phyloP scores from a whole-genome alignment of 2,329 filamentous ascomycete species.

The Apiospora rasikravindrae region DNA sequence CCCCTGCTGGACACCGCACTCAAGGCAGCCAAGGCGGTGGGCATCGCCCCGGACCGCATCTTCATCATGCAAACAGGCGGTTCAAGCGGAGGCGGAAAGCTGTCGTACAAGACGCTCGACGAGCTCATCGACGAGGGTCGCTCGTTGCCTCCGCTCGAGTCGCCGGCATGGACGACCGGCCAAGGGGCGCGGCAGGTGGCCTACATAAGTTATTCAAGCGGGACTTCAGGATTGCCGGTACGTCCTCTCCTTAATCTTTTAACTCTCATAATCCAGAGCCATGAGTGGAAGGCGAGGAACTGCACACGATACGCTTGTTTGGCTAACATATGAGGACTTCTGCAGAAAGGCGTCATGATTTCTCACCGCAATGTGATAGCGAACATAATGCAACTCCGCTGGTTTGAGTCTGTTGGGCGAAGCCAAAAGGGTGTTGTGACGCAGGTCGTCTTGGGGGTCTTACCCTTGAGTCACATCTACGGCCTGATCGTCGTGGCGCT shows the following conservation, averaged over 20 bases:
- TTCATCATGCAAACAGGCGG: constrained; percentile 62
- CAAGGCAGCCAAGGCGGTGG: constrained; percentile 63
- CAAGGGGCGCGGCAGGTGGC: constrained; percentile 68
- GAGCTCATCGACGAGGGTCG: constrained; percentile 65
- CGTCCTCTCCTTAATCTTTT: constrained; percentile 24
- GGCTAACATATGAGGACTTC: not conserved
- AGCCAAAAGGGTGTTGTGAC: constrained; percentile 35
- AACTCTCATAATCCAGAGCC: not conserved
- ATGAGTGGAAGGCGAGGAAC: not conserved
- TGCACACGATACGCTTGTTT: too few species aligned
- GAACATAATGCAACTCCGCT: constrained; percentile 67
- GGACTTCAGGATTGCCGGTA: constrained; percentile 74
- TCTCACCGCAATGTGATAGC: constrained; percentile 77
- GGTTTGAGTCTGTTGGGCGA: constrained; percentile 45
- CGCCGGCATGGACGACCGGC: constrained; percentile 60
- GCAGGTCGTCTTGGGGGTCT: constrained; percentile 61
- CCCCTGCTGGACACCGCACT: constrained; percentile 66
- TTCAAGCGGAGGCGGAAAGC: constrained; percentile 39
- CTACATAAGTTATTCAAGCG: constrained; percentile 76
- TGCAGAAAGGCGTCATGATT: constrained; percentile 78
- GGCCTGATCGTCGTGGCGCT: constrained; percentile 74
- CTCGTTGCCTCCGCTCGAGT: constrained; percentile 53
- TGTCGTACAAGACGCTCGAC: constrained; percentile 64
- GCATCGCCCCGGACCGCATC: constrained; percentile 65
- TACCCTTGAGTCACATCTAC: constrained; percentile 82